Conservation (phyloP, 108 stramenopile genomes). For the Cyclotella cryptica region DNA sequence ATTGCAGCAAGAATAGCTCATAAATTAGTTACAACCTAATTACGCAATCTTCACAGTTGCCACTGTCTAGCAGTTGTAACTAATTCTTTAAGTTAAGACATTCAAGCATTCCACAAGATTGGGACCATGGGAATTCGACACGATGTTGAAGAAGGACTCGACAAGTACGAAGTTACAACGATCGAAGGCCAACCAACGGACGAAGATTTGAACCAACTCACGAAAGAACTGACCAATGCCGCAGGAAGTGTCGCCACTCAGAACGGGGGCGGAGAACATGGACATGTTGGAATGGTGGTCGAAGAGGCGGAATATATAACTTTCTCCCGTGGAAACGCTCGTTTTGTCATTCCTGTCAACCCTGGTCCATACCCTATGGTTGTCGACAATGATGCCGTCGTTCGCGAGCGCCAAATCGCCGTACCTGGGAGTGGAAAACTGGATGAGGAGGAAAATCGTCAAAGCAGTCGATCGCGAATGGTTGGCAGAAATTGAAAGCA, state of each 20-base stretch:
- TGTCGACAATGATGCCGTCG: conserved; percentile 6
- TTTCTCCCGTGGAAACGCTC: background rate
- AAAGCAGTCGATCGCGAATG: conserved; percentile 28
- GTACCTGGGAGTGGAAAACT: conserved; percentile 10
- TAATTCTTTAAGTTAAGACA: too few species aligned
- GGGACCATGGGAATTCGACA: conserved; percentile 10
- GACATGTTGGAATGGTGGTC: too few species aligned
- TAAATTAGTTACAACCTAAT: too few species aligned
- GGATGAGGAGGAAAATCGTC: conserved; percentile 2
- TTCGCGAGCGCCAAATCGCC: conserved; percentile 14
- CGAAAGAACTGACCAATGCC: too few species aligned
- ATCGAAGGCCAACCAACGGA: conserved; percentile 31
- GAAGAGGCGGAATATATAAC: too few species aligned
- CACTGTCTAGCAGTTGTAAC: too few species aligned
- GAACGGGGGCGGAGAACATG: too few species aligned
- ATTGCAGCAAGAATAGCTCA: too few species aligned
- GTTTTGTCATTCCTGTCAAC: too few species aligned
- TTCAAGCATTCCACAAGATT: background rate
- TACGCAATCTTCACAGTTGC: too few species aligned
- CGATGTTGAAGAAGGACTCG: conserved; percentile 11
- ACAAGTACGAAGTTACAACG: conserved; percentile 25
- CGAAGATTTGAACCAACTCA: too few species aligned
- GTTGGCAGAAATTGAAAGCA: conserved; percentile 28
- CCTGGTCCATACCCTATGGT: conserved; percentile 15
- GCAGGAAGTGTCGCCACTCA: too few species aligned